Conservation (phyloP, 345 rosid genomes). For the Anacardium occidentale region DNA sequence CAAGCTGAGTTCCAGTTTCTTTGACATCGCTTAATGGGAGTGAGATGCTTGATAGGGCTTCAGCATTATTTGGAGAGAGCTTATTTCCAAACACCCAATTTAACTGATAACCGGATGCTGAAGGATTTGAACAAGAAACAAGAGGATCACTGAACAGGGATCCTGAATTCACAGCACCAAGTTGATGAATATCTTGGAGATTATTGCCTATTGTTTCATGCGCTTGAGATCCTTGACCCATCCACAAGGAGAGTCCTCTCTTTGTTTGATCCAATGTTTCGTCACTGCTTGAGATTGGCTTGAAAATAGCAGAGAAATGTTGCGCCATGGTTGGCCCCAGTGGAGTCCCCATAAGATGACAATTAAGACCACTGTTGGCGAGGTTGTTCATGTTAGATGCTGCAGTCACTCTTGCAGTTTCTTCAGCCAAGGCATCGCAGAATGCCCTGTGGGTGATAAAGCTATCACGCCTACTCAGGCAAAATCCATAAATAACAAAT, state of each 20-base stretch:
- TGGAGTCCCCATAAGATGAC: constrained; percentile 56
- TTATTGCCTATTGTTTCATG: constrained; percentile 31
- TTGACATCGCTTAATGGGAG: constrained; percentile 33
- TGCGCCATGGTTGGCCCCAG: constrained; percentile 40
- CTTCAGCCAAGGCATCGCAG: constrained; percentile 96
- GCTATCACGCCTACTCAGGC: constrained; percentile 75
- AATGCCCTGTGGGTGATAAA: constrained; percentile 97
- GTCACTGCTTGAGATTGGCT: constrained; percentile 45
- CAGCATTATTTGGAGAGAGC: constrained; percentile 23
- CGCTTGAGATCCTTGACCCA: constrained; percentile 34
- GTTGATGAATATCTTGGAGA: constrained; percentile 39
- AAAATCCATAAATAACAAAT: constrained; percentile 11
- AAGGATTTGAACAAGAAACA: constrained; percentile 29
- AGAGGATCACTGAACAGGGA: constrained; percentile 25
- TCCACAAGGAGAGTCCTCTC: constrained; percentile 46
- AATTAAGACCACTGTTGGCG: constrained; percentile 26
- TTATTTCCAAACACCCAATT: constrained; percentile 57
- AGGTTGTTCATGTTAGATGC: constrained; percentile 46
- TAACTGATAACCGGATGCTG: constrained; percentile 35
- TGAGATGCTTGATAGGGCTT: constrained; percentile 35
- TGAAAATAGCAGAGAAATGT: constrained; percentile 51
- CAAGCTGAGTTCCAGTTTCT: constrained; percentile 33
- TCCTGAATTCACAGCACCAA: constrained; percentile 32
- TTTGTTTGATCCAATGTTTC: constrained; percentile 34
- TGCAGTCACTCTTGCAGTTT: constrained; percentile 86